A percentile compares a stretch with the other conserved stretches of the same genome.
phyloP scores from a whole-genome alignment of 768 basidiomycete species.

The Hygrocybe punicea region DNA sequence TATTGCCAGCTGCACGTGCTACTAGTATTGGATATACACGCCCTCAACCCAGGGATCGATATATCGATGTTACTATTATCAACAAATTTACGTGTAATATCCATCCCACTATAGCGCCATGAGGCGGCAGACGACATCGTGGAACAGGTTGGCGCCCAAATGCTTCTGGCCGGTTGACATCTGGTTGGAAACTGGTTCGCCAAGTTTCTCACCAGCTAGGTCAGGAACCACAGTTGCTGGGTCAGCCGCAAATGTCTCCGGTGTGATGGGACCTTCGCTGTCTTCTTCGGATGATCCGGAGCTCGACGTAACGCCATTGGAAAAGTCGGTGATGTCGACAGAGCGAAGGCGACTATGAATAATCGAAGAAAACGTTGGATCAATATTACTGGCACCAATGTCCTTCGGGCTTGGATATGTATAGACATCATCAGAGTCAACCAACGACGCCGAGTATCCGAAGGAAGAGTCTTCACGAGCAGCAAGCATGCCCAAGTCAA shows the following conservation, averaged over 20 bases:
- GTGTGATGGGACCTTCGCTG: conserved; percentile 51
- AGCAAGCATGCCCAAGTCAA: not conserved
- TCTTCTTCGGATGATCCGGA: conserved; percentile 25
- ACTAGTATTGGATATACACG: not conserved
- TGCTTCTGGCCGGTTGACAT: conserved; percentile 14
- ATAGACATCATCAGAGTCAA: conserved; percentile 38
- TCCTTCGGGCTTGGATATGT: conserved; percentile 35
- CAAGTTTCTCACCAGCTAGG: conserved; percentile 37
- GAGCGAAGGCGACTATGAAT: conserved; percentile 12
- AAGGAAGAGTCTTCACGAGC: not conserved
- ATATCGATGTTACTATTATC: not conserved
- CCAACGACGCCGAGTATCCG: conserved; percentile 17
- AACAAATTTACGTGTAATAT: not conserved
- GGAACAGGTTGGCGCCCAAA: conserved; percentile 34
- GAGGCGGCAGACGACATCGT: conserved; percentile 38
- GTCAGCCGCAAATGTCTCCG: conserved; percentile 41
- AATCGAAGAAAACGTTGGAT: conserved; percentile 14
- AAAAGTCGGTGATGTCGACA: conserved; percentile 11
- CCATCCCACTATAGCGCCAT: conserved; percentile 26
- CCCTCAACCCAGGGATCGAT: not conserved
- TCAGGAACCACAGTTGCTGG: conserved; percentile 44
- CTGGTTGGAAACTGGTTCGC: conserved; percentile 7
- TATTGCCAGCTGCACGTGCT: too few relatives aligned
- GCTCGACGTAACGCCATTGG: conserved; percentile 6
- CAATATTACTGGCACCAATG: not conserved